Base-by-base conservation (phyloP, 2,329 filamentous ascomycete genomes). In the Sarocladiaceae sp. region DNA sequence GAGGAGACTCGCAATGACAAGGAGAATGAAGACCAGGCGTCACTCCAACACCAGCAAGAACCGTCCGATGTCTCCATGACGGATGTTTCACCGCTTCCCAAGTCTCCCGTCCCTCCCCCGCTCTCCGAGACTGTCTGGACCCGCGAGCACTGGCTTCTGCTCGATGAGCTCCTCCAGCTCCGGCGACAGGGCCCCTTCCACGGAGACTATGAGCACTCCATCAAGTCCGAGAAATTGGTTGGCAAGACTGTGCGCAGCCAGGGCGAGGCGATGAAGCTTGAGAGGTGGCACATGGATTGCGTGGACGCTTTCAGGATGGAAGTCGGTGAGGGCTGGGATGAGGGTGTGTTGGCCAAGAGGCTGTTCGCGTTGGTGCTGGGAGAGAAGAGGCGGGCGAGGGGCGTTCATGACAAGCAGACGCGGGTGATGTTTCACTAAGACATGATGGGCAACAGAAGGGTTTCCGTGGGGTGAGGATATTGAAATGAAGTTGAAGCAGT, bases 271-370 rank as follows among this genome's bases (percentile, higher is more conserved):
- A 62, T 80, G 61, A 49, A 62, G 18, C 61, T 81, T 15, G 68
- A 78, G 57, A 55, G 63, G 46, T 80, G 76, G 76, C 77, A 81
- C 47, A 58, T 80, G 15, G 76, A 80, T 47, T 67, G 78, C 44
- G 67, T 80, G 19, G 71, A 78, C 47, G 75, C 70, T 3, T 80
- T 80, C 52, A 61, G 59, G 46, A 54, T 55, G 11, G 63, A 71
- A 47, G 64, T 76, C 3, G 68, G 68, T 15, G 37, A 41, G 18
- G 66, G 62, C 9, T 80, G 75, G 74, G 67, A 71, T 18, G 74
- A 72, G 51, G 60, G 52, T 6, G 59, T 58, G 10, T 57, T 81
- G 6, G 69, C 68, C 9, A 77, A 73, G 61, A 58, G 76, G 34
- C 55, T 81, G 18, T 79, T 78, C 55, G 59, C 63, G 4, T 59